A percentile compares a stretch with the other conserved stretches of the same genome.
Conservation (phyloP, 2,329 filamentous ascomycete species). For the Pestalotiopsis sp. region DNA sequence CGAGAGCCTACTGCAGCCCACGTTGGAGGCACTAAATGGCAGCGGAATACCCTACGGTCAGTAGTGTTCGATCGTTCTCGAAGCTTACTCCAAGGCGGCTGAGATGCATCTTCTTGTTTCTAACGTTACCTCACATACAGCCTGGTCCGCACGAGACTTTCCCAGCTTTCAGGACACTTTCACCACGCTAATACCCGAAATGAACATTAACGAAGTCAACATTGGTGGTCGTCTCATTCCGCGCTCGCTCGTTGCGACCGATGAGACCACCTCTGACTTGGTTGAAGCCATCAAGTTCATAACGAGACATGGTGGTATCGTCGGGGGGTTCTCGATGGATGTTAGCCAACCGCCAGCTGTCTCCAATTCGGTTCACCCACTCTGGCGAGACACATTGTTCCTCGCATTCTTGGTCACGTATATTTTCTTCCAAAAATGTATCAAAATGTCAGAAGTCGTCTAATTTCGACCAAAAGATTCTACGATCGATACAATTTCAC, state of each 20-base stretch:
- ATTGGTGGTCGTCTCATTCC: slow-evolving; percentile 20
- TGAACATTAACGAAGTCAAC: slow-evolving; percentile 19
- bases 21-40: slow-evolving; percentile 13
- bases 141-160: slow-evolving; percentile 8
- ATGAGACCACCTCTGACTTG: slow-evolving; percentile 18
- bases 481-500: background rate
- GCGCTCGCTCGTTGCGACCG: slow-evolving; percentile 8
- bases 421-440: slow-evolving; percentile 22
- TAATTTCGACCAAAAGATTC: background rate
- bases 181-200: slow-evolving; percentile 5
- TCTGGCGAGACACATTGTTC: slow-evolving; percentile 30
- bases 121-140: background rate
- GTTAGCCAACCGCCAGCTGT: slow-evolving; percentile 23
- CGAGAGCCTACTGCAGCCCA: slow-evolving; percentile 15
- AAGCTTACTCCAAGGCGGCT: background rate
- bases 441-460: background rate
- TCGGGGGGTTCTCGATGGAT: slow-evolving; percentile 29
- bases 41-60: slow-evolving; percentile 19
- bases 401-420: slow-evolving; percentile 25
- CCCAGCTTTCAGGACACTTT: slow-evolving; percentile 18
- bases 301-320: slow-evolving; percentile 26
- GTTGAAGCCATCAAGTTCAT: slow-evolving; percentile 29
- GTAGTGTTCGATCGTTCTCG: background rate
- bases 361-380: slow-evolving; percentile 33
- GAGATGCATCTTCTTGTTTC: background rate